phyloP scores from a whole-genome alignment of 192 early-diverging fungal genomes.

The Jimgerdemannia flammicorona region DNA sequence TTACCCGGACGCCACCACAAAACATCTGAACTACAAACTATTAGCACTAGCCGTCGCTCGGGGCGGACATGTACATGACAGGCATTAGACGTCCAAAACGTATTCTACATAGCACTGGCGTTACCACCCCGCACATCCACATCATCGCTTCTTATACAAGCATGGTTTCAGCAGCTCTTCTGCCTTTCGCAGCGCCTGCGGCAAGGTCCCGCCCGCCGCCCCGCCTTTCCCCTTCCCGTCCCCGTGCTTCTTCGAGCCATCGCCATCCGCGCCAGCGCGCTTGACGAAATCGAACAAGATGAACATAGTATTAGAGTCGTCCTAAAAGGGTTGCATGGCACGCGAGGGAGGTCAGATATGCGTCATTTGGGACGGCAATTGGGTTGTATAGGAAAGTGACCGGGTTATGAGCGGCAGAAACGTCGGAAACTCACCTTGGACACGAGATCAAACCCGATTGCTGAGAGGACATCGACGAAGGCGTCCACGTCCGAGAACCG shows the following conservation, averaged over 20 bases:
- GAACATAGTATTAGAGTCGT: constrained; percentile 93
- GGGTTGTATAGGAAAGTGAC: too few relatives aligned
- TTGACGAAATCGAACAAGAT: constrained; percentile 84
- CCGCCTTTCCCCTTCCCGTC: constrained; percentile 26
- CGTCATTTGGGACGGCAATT: constrained; percentile 7
- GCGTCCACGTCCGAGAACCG: constrained; percentile 76
- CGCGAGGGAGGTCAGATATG: background rate
- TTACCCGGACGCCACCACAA: too few relatives aligned
- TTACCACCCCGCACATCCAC: too few relatives aligned
- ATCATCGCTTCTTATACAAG: constrained; percentile 52
- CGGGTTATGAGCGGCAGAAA: too few relatives aligned
- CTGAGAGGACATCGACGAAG: constrained; percentile 70
- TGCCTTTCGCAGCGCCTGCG: constrained; percentile 24
- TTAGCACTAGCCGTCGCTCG: too few relatives aligned
- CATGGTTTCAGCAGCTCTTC: constrained; percentile 54
- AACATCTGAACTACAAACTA: too few relatives aligned
- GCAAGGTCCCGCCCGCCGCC: constrained; percentile 9
- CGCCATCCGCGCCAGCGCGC: constrained; percentile 18
- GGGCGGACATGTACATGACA: too few relatives aligned
- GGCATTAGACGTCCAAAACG: too few relatives aligned
- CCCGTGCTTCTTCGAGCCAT: constrained; percentile 38
- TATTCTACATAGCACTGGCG: too few relatives aligned
- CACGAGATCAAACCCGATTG: constrained; percentile 73
- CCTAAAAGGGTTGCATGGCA: constrained; percentile 29
- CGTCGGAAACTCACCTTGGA: constrained; percentile 44